Percentiles rank a stretch among this genome's conserved stretches.
phyloP scores from a whole-genome alignment of 371 early-diverging fungal species.

The Mucor piriformis region DNA sequence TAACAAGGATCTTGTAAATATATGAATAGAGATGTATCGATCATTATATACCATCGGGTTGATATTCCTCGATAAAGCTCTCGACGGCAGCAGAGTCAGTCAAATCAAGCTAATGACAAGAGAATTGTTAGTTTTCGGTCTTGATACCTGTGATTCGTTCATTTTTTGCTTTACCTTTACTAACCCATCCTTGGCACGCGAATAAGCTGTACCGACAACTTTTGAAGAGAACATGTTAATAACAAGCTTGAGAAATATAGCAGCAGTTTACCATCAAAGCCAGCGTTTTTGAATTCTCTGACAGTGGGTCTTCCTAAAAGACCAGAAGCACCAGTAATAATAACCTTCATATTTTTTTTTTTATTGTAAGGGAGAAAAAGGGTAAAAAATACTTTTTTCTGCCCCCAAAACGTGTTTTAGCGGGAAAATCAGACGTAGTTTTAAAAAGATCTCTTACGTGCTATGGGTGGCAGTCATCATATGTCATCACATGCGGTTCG shows the following conservation, averaged over 20 bases:
- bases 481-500: too few species aligned
- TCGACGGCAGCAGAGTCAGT: constrained; percentile 57
- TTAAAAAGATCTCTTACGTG: too few species aligned
- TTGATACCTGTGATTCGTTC: background rate
- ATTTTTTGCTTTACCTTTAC: constrained; percentile 49
- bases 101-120: constrained; percentile 62
- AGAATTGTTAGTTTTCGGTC: background rate
- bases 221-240: background rate
- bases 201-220: constrained; percentile 78
- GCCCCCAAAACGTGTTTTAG: background rate
- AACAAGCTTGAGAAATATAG: background rate
- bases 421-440: background rate
- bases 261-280: constrained; percentile 48
- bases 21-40: background rate
- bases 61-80: constrained; percentile 55
- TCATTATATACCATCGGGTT: constrained; percentile 59
- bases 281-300: constrained; percentile 52
- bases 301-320: constrained; percentile 80
- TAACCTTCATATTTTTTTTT: constrained; percentile 47
- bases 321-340: constrained; percentile 86
- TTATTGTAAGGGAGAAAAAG: background rate
- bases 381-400: background rate
- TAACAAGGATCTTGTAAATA: constrained; percentile 7
- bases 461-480: background rate
- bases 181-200: constrained; percentile 59